A percentile compares a stretch with the other conserved stretches of the same genome.
Evolutionary conservation across 768 basidiomycete genomes (phyloP).

Genomic region (Trametes gibbosa): DNA sequence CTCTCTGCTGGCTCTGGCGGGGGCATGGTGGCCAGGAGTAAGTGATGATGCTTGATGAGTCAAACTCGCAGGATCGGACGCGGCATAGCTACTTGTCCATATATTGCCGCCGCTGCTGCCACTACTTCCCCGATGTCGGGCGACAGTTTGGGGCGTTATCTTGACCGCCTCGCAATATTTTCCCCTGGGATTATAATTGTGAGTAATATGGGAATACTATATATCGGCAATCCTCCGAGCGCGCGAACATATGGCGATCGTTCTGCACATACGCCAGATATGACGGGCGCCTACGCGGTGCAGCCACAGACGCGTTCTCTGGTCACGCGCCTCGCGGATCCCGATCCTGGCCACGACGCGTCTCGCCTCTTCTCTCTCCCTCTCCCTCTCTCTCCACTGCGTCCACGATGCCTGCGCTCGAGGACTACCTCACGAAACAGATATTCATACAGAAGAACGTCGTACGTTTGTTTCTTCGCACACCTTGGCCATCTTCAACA

Average conservation of each 20-base stretch:
- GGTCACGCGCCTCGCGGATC: conserved; percentile 12
- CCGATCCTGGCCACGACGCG: conserved; percentile 5
- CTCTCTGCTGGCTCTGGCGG: background rate
- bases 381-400: background rate
- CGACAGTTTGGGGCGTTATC: no score
- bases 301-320: conserved; percentile 16
- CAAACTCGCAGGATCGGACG: no score
- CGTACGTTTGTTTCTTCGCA: conserved; percentile 31
- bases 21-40: background rate
- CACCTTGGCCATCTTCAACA: background rate
- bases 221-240: no score
- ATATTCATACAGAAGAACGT: conserved; percentile 43
- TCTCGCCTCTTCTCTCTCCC: background rate
- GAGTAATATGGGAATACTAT: no score
- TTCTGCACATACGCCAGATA: background rate
- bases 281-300: background rate
- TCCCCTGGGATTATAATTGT: no score
- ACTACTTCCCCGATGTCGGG: no score
- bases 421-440: conserved; percentile 46
- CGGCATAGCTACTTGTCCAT: no score
- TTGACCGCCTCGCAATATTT: no score
- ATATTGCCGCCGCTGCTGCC: no score
- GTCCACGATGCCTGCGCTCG: conserved; percentile 2
- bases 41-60: no score
- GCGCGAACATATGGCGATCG: no score